These are phyloP conservation scores for Cenchrus fungigraminus DNA, from an alignment of 176 grass and related monocot genomes.

Conservation along the genomic window DNA sequence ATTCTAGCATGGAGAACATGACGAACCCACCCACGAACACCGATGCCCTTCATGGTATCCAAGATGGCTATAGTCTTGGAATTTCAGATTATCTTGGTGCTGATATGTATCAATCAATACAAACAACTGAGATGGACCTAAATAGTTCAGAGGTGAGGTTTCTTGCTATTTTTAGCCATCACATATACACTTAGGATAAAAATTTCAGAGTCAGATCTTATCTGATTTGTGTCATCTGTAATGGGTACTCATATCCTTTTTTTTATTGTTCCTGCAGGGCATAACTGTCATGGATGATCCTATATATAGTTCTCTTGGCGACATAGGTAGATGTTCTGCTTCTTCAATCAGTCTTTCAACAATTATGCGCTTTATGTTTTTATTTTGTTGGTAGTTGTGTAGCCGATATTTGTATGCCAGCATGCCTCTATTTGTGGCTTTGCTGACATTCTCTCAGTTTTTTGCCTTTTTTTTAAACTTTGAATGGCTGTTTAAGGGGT, in stretches of 20 bases:
- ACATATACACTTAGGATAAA: not conserved
- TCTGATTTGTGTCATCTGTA: constrained; percentile 24
- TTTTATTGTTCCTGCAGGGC: constrained; percentile 53
- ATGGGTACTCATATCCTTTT: constrained; percentile 6
- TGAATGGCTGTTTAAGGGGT: not conserved
- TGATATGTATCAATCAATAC: constrained; percentile 77
- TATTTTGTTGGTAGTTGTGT: constrained; percentile 11
- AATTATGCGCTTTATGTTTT: not conserved
- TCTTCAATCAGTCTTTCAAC: not conserved
- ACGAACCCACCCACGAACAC: constrained; percentile 51
- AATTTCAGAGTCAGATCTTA: not conserved
- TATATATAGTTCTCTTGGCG: constrained; percentile 73
- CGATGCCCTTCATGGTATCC: constrained; percentile 67
- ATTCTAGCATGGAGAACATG: constrained; percentile 74
- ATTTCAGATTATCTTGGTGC: constrained; percentile 90
- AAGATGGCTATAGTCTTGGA: constrained; percentile 72
- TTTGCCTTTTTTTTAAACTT: not conserved
- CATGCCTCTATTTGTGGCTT: not conserved
- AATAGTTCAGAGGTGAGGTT: constrained; percentile 54
- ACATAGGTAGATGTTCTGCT: constrained; percentile 61
- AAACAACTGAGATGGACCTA: constrained; percentile 61
- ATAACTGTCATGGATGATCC: constrained; percentile 76
- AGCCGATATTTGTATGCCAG: constrained; percentile 12
- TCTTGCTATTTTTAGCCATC: constrained; percentile 18
- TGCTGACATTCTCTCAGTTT: not conserved